phyloP scores from a whole-genome alignment of 1,284 basidiomycete species.

The Ustilago hordei region DNA sequence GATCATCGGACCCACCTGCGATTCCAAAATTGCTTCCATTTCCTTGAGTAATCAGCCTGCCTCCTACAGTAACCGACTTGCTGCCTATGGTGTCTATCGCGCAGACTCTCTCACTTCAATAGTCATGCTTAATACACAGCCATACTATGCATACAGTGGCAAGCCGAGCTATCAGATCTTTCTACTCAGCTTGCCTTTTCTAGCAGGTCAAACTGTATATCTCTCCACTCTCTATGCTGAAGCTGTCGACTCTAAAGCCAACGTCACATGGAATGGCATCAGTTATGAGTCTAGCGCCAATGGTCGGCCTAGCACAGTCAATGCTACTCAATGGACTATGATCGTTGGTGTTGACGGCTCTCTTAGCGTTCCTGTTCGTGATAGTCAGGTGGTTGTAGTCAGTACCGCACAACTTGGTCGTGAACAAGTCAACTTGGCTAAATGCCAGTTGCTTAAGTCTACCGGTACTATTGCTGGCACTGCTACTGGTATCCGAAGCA shows the following conservation, averaged over 20 bases:
- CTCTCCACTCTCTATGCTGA: slow-evolving; percentile 43
- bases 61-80: slow-evolving; percentile 47
- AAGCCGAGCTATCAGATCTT: slow-evolving; percentile 38
- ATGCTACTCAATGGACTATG: slow-evolving; percentile 31
- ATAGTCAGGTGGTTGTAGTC: slow-evolving; percentile 53
- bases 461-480: slow-evolving; percentile 11
- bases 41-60: slow-evolving; percentile 32
- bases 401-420: slow-evolving; percentile 41
- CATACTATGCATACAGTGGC: slow-evolving; percentile 25
- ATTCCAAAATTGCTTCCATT: slow-evolving; percentile 37
- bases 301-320: slow-evolving; percentile 39
- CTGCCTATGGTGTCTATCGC: slow-evolving; percentile 48
- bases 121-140: slow-evolving; percentile 56
- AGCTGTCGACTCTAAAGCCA: slow-evolving; percentile 48
- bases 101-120: slow-evolving; percentile 36
- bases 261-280: slow-evolving; percentile 58
- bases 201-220: slow-evolving; percentile 52
- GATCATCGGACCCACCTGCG: slow-evolving; percentile 55
- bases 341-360: slow-evolving; percentile 44
- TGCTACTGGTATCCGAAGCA: slow-evolving; percentile 14
- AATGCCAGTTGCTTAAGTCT: slow-evolving; percentile 28
- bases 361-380: slow-evolving; percentile 51
- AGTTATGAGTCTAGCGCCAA: slow-evolving; percentile 46
- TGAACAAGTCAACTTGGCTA: slow-evolving; percentile 25
- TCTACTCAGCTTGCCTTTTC: slow-evolving; percentile 36